These are phyloP conservation scores for Candida albicans DNA, from an alignment of 1,139 yeast species.

Conservation along the genomic window DNA sequence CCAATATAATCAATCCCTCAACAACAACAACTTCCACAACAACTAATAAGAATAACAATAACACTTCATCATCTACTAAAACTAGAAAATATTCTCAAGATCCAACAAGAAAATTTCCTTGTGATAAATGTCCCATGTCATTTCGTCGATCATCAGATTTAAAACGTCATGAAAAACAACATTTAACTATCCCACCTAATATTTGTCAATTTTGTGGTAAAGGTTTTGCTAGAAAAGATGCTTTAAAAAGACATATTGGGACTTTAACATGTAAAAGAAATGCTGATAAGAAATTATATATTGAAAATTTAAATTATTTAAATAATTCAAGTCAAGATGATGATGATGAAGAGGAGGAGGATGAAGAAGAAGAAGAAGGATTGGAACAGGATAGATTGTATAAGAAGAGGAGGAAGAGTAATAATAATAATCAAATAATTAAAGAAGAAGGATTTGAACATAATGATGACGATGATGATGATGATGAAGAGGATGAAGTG, in stretches of 20 bases:
- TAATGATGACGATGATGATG: slow-evolving; percentile 8
- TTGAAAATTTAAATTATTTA: slow-evolving; percentile 35
- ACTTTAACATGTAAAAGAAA: slow-evolving; percentile 74
- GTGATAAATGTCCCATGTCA: slow-evolving; percentile 52
- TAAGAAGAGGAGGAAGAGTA: not conserved
- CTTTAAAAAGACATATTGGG: slow-evolving; percentile 69
- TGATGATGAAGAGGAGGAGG: slow-evolving; percentile 1
- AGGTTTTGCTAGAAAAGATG: slow-evolving; percentile 82
- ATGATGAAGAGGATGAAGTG: slow-evolving; percentile 8
- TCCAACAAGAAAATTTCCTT: slow-evolving; percentile 38
- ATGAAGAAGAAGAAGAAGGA: slow-evolving; percentile 7
- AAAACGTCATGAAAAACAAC: slow-evolving; percentile 65
- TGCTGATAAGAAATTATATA: slow-evolving; percentile 47
- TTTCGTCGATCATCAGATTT: slow-evolving; percentile 65
- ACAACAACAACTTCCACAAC: slow-evolving; percentile 12
- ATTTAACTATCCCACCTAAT: slow-evolving; percentile 59
- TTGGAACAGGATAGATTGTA: slow-evolving; percentile 5
- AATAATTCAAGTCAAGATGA: slow-evolving; percentile 5
- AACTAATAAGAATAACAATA: slow-evolving; percentile 7
- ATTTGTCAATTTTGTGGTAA: slow-evolving; percentile 74
- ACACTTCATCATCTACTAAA: slow-evolving; percentile 8
- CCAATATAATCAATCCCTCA: not conserved
- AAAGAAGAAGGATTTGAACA: not conserved
- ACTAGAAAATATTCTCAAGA: slow-evolving; percentile 10
- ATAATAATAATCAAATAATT: no score